A percentile compares a stretch with the other conserved stretches of the same genome.
phyloP scores from a whole-genome alignment of 805 yeast species.

The Zygotorulaspora sp. region DNA sequence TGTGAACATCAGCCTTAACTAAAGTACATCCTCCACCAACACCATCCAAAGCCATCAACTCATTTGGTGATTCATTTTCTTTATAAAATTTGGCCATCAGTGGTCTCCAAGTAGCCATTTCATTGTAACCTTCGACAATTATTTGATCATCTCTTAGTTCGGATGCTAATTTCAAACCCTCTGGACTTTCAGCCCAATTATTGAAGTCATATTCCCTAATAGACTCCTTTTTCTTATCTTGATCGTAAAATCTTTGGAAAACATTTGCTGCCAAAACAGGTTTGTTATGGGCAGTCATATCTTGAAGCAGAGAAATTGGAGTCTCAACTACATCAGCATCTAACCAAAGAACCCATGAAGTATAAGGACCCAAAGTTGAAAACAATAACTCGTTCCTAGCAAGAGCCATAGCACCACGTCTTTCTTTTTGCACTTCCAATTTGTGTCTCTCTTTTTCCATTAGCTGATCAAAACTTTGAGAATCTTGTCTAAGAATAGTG shows the following conservation, averaged over 20 bases:
- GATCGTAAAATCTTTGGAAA: slow-evolving; percentile 72
- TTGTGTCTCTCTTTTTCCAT: slow-evolving; percentile 89
- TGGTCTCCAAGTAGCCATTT: slow-evolving; percentile 89
- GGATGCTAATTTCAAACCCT: slow-evolving; percentile 70
- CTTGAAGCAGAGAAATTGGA: slow-evolving; percentile 78
- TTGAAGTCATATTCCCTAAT: slow-evolving; percentile 92
- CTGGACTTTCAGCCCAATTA: slow-evolving; percentile 88
- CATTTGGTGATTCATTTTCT: slow-evolving; percentile 52
- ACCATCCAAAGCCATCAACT: slow-evolving; percentile 87
- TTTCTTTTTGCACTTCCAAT: slow-evolving; percentile 73
- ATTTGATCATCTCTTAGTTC: slow-evolving; percentile 81
- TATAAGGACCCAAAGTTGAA: slow-evolving; percentile 82
- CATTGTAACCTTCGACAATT: slow-evolving; percentile 89
- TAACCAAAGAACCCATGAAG: slow-evolving; percentile 95
- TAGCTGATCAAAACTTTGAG: slow-evolving; percentile 69
- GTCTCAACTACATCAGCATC: slow-evolving; percentile 94
- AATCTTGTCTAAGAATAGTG: slow-evolving; percentile 87
- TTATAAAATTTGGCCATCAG: slow-evolving; percentile 88
- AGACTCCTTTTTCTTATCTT: slow-evolving; percentile 48
- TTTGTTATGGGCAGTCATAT: slow-evolving; percentile 76
- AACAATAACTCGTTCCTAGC: slow-evolving; percentile 90
- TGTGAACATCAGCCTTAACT: slow-evolving; percentile 95
- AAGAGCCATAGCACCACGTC: slow-evolving; percentile 87
- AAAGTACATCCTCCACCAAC: slow-evolving; percentile 97
- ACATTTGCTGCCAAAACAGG: slow-evolving; percentile 91